phyloP scores from a whole-genome alignment of 352 stramenopile species.

The Phytophthora crassamura region DNA sequence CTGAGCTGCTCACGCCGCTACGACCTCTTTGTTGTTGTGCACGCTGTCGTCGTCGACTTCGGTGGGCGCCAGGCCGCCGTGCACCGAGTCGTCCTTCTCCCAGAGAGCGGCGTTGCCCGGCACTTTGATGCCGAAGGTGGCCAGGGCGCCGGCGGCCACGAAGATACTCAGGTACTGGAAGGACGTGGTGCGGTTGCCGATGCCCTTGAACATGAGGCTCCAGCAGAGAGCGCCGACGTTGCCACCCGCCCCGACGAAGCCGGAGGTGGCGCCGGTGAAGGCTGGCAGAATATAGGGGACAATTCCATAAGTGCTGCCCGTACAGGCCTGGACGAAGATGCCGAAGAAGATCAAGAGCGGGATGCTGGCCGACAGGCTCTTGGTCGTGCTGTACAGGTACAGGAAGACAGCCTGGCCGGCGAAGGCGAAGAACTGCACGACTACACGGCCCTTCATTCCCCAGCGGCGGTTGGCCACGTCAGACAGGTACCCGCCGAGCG shows the following conservation, averaged over 20 bases:
- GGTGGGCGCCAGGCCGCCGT: constrained; percentile 23
- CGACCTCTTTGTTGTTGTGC: constrained; percentile 19
- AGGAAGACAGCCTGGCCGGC: constrained; percentile 78
- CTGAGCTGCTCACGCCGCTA: constrained; percentile 8
- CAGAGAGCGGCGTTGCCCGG: constrained; percentile 35
- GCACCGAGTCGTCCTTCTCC: constrained; percentile 35
- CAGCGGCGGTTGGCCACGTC: constrained; percentile 77
- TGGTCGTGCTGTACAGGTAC: constrained; percentile 81
- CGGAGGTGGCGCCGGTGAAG: constrained; percentile 53
- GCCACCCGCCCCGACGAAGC: constrained; percentile 61
- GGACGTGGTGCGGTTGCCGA: constrained; percentile 42
- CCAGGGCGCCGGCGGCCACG: constrained; percentile 33
- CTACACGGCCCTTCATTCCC: constrained; percentile 89
- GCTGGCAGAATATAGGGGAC: constrained; percentile 57
- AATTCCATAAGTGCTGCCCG: constrained; percentile 62
- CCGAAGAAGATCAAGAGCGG: constrained; percentile 89
- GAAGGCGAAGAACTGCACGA: constrained; percentile 85
- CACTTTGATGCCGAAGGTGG: constrained; percentile 41
- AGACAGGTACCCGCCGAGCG: constrained; percentile 83
- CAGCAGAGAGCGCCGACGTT: constrained; percentile 62
- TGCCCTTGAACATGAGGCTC: constrained; percentile 61
- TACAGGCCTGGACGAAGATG: constrained; percentile 77
- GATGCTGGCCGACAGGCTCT: constrained; percentile 62
- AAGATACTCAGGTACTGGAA: constrained; percentile 64
- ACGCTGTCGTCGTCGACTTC: constrained; percentile 46